Conservation (phyloP, 345 rosid genomes). For the Syzygium oleosum region DNA sequence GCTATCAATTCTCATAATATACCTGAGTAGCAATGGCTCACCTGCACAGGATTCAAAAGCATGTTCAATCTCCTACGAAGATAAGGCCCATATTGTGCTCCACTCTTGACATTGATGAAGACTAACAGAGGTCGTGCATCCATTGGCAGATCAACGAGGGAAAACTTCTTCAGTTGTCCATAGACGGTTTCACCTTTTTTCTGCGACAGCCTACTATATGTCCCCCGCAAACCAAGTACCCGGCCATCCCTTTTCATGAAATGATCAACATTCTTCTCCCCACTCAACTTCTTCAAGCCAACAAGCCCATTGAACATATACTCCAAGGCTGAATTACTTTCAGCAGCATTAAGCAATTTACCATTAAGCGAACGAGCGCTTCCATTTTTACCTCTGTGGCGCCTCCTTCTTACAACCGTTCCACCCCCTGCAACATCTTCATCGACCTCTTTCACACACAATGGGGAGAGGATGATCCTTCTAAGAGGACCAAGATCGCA, state of each 20-base stretch:
- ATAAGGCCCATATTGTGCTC: slow-evolving; percentile 69
- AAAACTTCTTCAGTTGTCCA: slow-evolving; percentile 24
- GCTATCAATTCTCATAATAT: background rate
- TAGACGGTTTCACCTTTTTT: slow-evolving; percentile 20
- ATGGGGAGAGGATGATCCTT: slow-evolving; percentile 51
- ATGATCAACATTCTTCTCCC: slow-evolving; percentile 31
- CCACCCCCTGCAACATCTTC: slow-evolving; percentile 26
- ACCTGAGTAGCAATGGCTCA: background rate
- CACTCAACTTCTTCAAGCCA: slow-evolving; percentile 38
- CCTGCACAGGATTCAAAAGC: slow-evolving; percentile 81
- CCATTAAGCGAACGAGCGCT: slow-evolving; percentile 16
- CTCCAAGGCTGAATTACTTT: slow-evolving; percentile 18
- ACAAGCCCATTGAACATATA: slow-evolving; percentile 21
- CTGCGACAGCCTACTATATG: slow-evolving; percentile 19
- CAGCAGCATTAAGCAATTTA: slow-evolving; percentile 30
- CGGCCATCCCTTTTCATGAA: slow-evolving; percentile 19
- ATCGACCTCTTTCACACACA: slow-evolving; percentile 36
- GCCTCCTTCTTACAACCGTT: slow-evolving; percentile 16
- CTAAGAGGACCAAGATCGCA: slow-evolving; percentile 61
- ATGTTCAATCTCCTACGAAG: slow-evolving; percentile 65
- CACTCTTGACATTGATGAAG: slow-evolving; percentile 75
- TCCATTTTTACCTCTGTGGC: slow-evolving; percentile 24
- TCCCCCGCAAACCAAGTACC: slow-evolving; percentile 10
- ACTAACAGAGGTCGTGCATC: slow-evolving; percentile 73
- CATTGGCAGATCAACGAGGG: slow-evolving; percentile 43